Evolutionary conservation across 352 stramenopile genomes (phyloP).

Genomic region (Stephanocyclus meneghinianus): DNA sequence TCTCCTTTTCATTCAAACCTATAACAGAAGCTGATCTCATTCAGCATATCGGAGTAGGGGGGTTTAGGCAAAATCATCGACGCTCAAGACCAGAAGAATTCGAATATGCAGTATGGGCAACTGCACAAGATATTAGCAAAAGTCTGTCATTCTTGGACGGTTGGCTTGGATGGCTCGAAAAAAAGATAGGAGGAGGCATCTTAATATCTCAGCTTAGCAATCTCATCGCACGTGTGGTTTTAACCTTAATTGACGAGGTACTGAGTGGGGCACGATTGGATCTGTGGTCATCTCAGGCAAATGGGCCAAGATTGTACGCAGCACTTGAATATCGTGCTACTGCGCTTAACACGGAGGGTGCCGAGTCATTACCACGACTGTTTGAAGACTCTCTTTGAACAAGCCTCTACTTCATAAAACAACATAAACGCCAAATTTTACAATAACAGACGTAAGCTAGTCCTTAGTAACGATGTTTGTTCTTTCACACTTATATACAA

Average conservation of each 20-base stretch:
- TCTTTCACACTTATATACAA: too few relatives aligned
- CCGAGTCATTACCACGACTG: background rate
- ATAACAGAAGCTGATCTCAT: conserved; percentile 79
- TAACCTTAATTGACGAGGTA: conserved; percentile 79
- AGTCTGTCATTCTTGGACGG: conserved; percentile 76
- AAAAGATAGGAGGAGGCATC: conserved; percentile 69
- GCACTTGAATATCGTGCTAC: conserved; percentile 67
- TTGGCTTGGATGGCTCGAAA: conserved; percentile 76
- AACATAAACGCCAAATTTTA: too few relatives aligned
- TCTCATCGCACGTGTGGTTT: conserved; percentile 77
- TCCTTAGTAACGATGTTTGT: too few relatives aligned
- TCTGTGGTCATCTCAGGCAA: conserved; percentile 75
- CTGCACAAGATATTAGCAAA: conserved; percentile 71
- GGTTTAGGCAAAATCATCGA: conserved; percentile 57
- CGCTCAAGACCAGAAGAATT: conserved; percentile 66
- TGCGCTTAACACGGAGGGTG: background rate
- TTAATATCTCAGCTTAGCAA: conserved; percentile 78
- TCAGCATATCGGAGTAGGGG: conserved; percentile 56
- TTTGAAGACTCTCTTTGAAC: background rate
- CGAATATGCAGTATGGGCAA: conserved; percentile 76
- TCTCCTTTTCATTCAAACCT: conserved; percentile 78
- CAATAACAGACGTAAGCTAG: too few relatives aligned
- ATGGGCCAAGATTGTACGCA: conserved; percentile 71
- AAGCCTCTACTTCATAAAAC: too few relatives aligned
- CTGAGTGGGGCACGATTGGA: conserved; percentile 73